These are phyloP conservation scores for slime mould (Dictyostelium discoideum) DNA, from an alignment of 78 protist species.

Conservation along the genomic window DNA sequence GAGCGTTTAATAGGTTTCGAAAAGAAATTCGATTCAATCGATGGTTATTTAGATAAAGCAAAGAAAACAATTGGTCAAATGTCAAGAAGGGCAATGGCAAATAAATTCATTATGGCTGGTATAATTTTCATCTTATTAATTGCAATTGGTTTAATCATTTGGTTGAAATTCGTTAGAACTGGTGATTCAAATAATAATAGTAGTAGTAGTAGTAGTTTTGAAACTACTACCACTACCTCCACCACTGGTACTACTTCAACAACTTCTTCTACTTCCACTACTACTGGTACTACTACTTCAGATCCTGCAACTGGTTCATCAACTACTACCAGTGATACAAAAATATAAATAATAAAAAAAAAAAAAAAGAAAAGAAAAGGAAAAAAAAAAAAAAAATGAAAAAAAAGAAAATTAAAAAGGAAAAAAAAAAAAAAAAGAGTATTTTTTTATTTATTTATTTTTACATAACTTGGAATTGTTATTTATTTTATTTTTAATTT, in stretches of 20 bases:
- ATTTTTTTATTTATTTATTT: too few relatives aligned
- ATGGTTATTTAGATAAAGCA: constrained; percentile 20
- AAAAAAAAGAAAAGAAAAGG: not conserved
- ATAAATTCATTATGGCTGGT: constrained; percentile 68
- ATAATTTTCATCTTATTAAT: constrained; percentile 42
- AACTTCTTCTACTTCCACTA: not conserved
- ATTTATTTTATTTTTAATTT: too few relatives aligned
- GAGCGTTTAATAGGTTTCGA: constrained; percentile 69
- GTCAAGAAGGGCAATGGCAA: constrained; percentile 67
- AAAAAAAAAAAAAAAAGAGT: too few relatives aligned
- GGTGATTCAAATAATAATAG: not conserved
- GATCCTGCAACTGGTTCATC: not conserved
- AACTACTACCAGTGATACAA: not conserved
- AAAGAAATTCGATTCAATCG: constrained; percentile 64
- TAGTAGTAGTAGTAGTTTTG: not conserved
- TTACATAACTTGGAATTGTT: too few relatives aligned
- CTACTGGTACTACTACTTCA: constrained; percentile 3
- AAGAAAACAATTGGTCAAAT: constrained; percentile 31
- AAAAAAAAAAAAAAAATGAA: too few relatives aligned
- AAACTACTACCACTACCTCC: not conserved
- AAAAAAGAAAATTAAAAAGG: too few relatives aligned
- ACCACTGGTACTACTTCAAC: not conserved
- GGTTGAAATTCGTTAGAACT: constrained; percentile 49
- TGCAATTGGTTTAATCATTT: constrained; percentile 33
- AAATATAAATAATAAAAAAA: not conserved